Evolutionary conservation across 2,329 filamentous ascomycete genomes (phyloP), one percentile per base, ranked within the genome.

Genomic region (Stagonosporopsis vannaccii): DNA sequence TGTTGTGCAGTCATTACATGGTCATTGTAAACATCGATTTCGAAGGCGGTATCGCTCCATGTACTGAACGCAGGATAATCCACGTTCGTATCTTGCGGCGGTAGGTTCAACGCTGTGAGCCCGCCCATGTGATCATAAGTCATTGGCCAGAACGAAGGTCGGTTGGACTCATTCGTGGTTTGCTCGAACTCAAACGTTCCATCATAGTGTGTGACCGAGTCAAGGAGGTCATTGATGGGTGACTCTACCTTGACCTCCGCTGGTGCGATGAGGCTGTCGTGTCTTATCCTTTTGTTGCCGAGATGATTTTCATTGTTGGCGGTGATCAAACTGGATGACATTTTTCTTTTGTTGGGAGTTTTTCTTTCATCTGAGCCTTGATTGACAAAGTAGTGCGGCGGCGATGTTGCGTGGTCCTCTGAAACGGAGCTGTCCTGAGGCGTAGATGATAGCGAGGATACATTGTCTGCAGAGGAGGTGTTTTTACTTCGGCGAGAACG

Each of bases 101-200:
- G 13, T 17, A 44, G 8, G 9, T 13, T 11, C 7, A 35, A 6
- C 6, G 15, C 19, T 19, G 20, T 12, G 6, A 35, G n/a, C 7
- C 20, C 36, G 20, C 28, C n/a, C 20, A 12, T 41, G 6, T 50
- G 35, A 5, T 28, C 41, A 28, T 44, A 26, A 17, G 12, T 28
- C 15, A n/a, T 47, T 11, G 53, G 19, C 53, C 53, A 56, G 13
- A 51, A 36, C 2, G 28, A 30, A 17, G 36, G 13, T 11, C 19
- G 17, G 4, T 8, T 19, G 17, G 28, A 9, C n/a, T 11, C 5
- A 12, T 30, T 19, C 8, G 17, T 28, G 7, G 13, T 28, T 19
- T 7, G 25, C 25, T 47, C 17, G 11, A 47, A 19, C 9, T 28
- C 19, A 12, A 20, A 23, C 7, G 36, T 6, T 19, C 5, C 17